A percentile compares a stretch with the other conserved stretches of the same genome.
phyloP scores from a whole-genome alignment of 2,329 filamentous ascomycete genomes.

The Arthrobotrys sinensis region DNA sequence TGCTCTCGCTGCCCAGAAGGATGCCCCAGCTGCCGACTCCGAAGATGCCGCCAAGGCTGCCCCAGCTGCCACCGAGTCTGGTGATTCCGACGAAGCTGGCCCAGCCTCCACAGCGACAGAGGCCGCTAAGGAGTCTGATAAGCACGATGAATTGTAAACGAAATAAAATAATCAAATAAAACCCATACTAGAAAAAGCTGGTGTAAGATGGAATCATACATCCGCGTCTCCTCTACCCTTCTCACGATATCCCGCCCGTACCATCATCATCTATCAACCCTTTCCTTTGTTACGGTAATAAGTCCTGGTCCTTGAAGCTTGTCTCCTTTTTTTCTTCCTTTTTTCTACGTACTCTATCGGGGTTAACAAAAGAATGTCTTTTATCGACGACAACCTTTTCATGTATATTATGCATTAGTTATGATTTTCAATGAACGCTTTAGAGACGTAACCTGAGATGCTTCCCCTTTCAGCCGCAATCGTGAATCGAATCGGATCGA shows the following conservation, averaged over 20 bases:
- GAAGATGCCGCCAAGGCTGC: constrained; percentile 68
- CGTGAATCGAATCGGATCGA: constrained; percentile 7
- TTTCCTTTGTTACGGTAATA: constrained; percentile 59
- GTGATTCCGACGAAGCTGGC: constrained; percentile 68
- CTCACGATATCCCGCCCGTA: constrained; percentile 49
- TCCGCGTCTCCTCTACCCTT: constrained; percentile 16
- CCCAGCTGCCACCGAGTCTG: constrained; percentile 67
- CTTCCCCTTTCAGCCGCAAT: constrained; percentile 7
- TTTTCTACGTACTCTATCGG: constrained; percentile 47
- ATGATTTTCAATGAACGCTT: constrained; percentile 57
- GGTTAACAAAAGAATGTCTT: constrained; percentile 60
- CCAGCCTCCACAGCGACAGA: constrained; percentile 49
- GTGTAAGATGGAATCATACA: constrained; percentile 6
- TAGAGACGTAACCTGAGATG: constrained; percentile 36
- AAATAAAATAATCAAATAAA: constrained; percentile 48
- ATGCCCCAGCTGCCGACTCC: constrained; percentile 72
- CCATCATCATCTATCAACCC: constrained; percentile 24
- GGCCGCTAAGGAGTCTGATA: constrained; percentile 20
- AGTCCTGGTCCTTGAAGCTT: constrained; percentile 40
- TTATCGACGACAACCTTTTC: constrained; percentile 55
- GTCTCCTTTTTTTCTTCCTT: constrained; percentile 23
- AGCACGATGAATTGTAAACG: constrained; percentile 61
- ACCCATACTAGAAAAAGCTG: neutral
- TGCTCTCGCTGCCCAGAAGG: constrained; percentile 68
- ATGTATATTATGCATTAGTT: constrained; percentile 62